A percentile compares a stretch with the other conserved stretches of the same genome.
Conservation (phyloP, 805 yeast genomes). For the Pichia heedii region DNA sequence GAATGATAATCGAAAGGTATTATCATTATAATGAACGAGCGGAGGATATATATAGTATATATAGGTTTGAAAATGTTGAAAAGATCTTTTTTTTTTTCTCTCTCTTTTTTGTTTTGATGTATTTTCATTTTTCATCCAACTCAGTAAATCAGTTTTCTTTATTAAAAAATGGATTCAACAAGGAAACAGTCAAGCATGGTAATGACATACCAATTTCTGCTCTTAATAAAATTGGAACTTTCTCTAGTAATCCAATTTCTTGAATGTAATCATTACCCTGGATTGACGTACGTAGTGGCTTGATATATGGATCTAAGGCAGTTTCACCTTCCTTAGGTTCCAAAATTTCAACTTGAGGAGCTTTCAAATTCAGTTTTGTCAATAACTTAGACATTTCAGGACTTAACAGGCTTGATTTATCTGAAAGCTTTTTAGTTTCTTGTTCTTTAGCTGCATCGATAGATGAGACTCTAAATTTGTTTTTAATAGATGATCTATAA, state of each 20-base stretch:
- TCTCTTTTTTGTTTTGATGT: too few relatives aligned
- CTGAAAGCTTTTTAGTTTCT: constrained; percentile 17
- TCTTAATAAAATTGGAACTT: constrained; percentile 76
- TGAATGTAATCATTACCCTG: constrained; percentile 64
- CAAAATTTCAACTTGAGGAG: constrained; percentile 10
- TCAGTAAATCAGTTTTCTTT: neutral
- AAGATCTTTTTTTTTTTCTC: too few relatives aligned
- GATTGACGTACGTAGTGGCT: constrained; percentile 44
- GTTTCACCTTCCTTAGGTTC: constrained; percentile 16
- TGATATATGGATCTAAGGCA: constrained; percentile 49
- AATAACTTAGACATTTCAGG: constrained; percentile 42
- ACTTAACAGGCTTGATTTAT: constrained; percentile 22
- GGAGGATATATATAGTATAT: neutral
- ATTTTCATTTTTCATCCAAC: constrained; percentile 10
- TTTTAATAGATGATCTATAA: constrained; percentile 68
- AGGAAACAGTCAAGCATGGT: constrained; percentile 89
- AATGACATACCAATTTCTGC: constrained; percentile 94
- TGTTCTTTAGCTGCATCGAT: constrained; percentile 61
- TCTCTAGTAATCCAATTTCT: constrained; percentile 67
- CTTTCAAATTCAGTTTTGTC: constrained; percentile 35
- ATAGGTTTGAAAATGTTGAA: too few relatives aligned
- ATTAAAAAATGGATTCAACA: constrained; percentile 68
- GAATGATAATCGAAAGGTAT: neutral
- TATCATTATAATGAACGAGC: neutral
- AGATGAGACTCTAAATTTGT: constrained; percentile 65